Evolutionary conservation across 2,329 filamentous ascomycete genomes (phyloP).

Genomic region (Claviceps capensis): DNA sequence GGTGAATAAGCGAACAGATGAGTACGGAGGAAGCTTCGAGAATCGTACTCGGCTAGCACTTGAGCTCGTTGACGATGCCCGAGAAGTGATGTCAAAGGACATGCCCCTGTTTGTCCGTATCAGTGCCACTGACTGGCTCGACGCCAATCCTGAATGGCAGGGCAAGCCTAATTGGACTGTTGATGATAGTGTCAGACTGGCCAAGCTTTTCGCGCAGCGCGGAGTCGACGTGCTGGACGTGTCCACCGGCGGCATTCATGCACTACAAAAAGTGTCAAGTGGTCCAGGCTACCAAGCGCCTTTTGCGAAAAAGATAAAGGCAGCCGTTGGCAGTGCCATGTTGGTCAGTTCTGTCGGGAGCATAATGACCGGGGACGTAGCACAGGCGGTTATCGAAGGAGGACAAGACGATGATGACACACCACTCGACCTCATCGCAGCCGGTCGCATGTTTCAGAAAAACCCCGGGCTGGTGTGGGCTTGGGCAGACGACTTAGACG

Average conservation of each 20-base stretch:
- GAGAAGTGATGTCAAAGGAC: constrained; percentile 46
- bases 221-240: constrained; percentile 80
- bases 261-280: constrained; percentile 36
- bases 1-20: constrained; percentile 33
- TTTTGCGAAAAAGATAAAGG: constrained; percentile 58
- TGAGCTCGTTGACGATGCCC: constrained; percentile 43
- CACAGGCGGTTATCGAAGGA: constrained; percentile 31
- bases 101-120: constrained; percentile 64
- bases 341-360: constrained; percentile 33
- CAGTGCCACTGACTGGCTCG: constrained; percentile 63
- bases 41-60: constrained; percentile 38
- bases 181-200: constrained; percentile 41
- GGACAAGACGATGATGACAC: constrained; percentile 20
- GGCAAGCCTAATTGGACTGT: background rate
- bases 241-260: constrained; percentile 59
- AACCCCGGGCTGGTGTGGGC: constrained; percentile 42
- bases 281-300: constrained; percentile 57
- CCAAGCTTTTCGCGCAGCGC: constrained; percentile 52
- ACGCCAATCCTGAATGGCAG: constrained; percentile 16
- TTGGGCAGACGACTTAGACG: constrained; percentile 40
- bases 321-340: constrained; percentile 48
- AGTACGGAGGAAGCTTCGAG: constrained; percentile 35
- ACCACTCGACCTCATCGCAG: constrained; percentile 34
- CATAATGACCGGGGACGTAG: constrained; percentile 30
- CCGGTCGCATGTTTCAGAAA: constrained; percentile 43